Evolutionary conservation across 2,329 filamentous ascomycete genomes (phyloP), one percentile per base, ranked within the genome.

Genomic region (Truncatella angustata): DNA sequence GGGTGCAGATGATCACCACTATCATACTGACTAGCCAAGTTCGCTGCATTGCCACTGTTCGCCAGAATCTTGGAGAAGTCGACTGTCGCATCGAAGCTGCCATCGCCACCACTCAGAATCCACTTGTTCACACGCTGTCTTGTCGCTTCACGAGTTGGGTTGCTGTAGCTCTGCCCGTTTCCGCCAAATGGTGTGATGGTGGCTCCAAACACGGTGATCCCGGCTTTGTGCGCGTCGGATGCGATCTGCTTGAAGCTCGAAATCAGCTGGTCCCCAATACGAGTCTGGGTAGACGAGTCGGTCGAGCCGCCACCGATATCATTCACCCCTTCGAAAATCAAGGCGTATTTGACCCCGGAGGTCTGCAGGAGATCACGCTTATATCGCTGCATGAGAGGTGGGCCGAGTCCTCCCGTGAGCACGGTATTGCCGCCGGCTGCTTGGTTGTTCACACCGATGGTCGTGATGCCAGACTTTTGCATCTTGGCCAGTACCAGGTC

Each of bases 311-410:
- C 70, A 3, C 85, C 85, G 51, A 89, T 87, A 60, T 88, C 85
- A 60, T 88, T 87, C 24, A 88, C 83, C 18, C 85, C 85, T 64
- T 86, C 82, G 63, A 87, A 88, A 34, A 88, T 74, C 70, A 88
- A 76, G 20, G 79, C 79, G 60, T 85, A 87, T 58, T 73, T 73
- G 2, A 84, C 77, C 4, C 80, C 80, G 0, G 78, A 73, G 28
- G 82, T 79, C 0, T 77, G 65, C 2, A 88, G 72, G 2, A 86
- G 78, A 61, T 88, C 85, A n/a, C 85, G 77, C 61, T 85, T 78
- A 55, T 87, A 77, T 4, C 85, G 79, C 36, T 75, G 72, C 28
- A 86, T 68, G 1, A 81, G 76, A 34, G 80, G 82, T 3, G 85
- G 85, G 0, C 86, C 85, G 0, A 86, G 72, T 0, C 85, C 81